Conservation (phyloP, 2,329 filamentous ascomycete genomes). For the Periconia digitata region DNA sequence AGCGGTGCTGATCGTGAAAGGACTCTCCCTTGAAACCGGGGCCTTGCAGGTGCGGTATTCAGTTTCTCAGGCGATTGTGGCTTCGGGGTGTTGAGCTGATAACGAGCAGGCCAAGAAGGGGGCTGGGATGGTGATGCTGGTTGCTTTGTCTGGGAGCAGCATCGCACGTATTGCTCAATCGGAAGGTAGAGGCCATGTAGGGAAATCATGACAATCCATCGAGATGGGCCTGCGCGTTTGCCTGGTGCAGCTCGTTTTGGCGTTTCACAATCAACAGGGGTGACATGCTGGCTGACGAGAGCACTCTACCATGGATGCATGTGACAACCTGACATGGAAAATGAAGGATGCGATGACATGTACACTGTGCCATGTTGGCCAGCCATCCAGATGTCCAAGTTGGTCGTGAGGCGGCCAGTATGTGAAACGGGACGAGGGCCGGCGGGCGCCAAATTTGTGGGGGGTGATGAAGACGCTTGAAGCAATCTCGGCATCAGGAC, state of each 20-base stretch:
- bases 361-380: slow-evolving; percentile 17
- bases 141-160: background rate
- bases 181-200: background rate
- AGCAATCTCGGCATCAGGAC: slow-evolving; percentile 8
- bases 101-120: background rate
- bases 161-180: background rate
- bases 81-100: background rate
- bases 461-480: background rate
- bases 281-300: slow-evolving; percentile 19
- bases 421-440: background rate
- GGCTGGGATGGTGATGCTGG: background rate
- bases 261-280: slow-evolving; percentile 12
- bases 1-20: too few species aligned
- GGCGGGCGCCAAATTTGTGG: slow-evolving; percentile 13
- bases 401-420: background rate
- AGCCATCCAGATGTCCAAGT: slow-evolving; percentile 5
- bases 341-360: slow-evolving; percentile 8
- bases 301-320: slow-evolving; percentile 17
- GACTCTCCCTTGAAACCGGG: too few species aligned
- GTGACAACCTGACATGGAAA: slow-evolving; percentile 14
- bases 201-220: too few species aligned
- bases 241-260: slow-evolving; percentile 5
- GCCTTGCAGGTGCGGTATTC: too few species aligned
- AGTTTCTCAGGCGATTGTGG: too few species aligned
- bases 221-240: too few species aligned